Conservation (phyloP, 148 eudicot species). For the Fagopyrum esculentum region DNA sequence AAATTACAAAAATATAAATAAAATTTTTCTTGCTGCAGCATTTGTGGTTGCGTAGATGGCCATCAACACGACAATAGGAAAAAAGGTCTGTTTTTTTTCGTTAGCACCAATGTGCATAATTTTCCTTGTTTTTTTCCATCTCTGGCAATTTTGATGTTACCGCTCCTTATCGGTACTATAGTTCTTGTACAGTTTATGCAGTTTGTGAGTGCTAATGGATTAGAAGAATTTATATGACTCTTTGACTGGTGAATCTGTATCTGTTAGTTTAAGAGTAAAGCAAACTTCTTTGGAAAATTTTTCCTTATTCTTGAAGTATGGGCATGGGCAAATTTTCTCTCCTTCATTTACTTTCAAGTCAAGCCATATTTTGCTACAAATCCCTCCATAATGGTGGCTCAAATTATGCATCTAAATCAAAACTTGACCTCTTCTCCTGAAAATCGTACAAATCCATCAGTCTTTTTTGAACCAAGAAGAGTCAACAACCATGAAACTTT, state of each 20-base stretch:
- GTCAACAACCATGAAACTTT: conserved; percentile 33
- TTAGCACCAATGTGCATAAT: not conserved
- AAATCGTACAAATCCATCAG: conserved; percentile 34
- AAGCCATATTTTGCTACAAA: conserved; percentile 55
- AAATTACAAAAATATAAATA: not conserved
- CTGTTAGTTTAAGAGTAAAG: conserved; percentile 74
- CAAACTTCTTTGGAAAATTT: conserved; percentile 42
- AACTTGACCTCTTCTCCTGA: conserved; percentile 24
- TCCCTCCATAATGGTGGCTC: conserved; percentile 36
- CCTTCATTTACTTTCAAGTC: conserved; percentile 82
- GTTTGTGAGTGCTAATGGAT: not conserved
- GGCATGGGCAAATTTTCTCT: conserved; percentile 50
- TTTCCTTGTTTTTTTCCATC: not conserved
- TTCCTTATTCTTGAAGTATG: conserved; percentile 81
- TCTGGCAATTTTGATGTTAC: not conserved
- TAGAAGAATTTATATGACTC: not conserved
- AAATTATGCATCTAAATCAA: conserved; percentile 52
- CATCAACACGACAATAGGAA: not conserved
- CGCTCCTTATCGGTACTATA: not conserved
- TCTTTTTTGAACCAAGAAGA: conserved; percentile 19
- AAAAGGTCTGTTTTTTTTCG: not conserved
- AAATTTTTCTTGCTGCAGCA: no score
- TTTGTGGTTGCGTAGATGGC: not conserved
- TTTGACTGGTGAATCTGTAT: conserved; percentile 8
- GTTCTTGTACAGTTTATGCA: not conserved